Conservation (phyloP, 768 basidiomycete genomes). For the Tylopilus balloui region DNA sequence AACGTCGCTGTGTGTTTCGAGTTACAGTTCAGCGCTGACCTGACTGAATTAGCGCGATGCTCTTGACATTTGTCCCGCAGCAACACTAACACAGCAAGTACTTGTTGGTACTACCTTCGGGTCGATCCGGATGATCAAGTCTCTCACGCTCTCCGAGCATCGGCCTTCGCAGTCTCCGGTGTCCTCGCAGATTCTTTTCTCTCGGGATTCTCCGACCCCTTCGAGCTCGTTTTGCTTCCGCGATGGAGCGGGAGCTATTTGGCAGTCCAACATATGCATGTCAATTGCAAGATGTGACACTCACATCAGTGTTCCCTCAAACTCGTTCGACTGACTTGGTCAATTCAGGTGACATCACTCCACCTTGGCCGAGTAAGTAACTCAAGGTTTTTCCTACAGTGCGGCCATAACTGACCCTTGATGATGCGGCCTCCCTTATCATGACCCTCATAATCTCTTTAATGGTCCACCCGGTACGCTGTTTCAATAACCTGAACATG, state of each 20-base stretch:
- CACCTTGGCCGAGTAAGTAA: background rate
- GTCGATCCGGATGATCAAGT: background rate
- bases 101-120: background rate
- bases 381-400: background rate
- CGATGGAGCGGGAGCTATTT: no score
- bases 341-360: background rate
- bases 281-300: no score
- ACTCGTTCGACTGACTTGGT: background rate
- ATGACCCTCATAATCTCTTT: background rate
- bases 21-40: background rate
- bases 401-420: background rate
- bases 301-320: no score
- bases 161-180: background rate
- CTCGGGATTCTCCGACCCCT: background rate
- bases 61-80: background rate
- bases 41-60: background rate
- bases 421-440: background rate
- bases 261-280: no score
- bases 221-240: background rate
- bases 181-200: background rate
- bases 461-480: background rate
- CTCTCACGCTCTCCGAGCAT: slow-evolving; percentile 2
- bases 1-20: background rate
- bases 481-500: background rate
- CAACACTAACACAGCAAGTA: background rate